These are phyloP conservation scores for Arthrobotrys entomopaga DNA, from an alignment of 2,329 filamentous ascomycete genomes.

Conservation along the genomic window DNA sequence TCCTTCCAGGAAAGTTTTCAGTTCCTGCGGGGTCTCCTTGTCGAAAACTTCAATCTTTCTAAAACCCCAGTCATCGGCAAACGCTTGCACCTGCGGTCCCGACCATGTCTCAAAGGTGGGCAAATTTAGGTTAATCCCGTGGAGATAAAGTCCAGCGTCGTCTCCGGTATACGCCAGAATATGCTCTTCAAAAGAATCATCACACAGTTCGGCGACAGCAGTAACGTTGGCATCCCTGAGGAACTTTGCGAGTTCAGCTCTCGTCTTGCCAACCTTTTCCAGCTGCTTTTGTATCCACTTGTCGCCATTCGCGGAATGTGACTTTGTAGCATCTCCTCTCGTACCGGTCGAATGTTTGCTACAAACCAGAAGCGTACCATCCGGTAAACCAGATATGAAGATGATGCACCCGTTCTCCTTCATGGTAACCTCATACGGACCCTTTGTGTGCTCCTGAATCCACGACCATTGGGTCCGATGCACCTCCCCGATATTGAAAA, in stretches of 20 bases:
- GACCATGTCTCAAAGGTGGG: slow-evolving; percentile 90
- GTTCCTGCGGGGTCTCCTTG: slow-evolving; percentile 77
- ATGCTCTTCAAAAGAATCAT: slow-evolving; percentile 96
- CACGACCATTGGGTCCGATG: slow-evolving; percentile 82
- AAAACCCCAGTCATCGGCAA: slow-evolving; percentile 93
- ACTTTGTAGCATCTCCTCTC: slow-evolving; percentile 75
- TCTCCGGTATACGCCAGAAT: slow-evolving; percentile 87
- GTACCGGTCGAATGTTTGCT: slow-evolving; percentile 96
- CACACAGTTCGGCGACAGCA: slow-evolving; percentile 93
- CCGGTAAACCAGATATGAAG: slow-evolving; percentile 90
- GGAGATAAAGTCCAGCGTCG: slow-evolving; percentile 88
- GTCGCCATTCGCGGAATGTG: slow-evolving; percentile 87
- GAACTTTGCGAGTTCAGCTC: slow-evolving; percentile 78
- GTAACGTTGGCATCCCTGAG: slow-evolving; percentile 86
- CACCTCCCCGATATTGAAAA: slow-evolving; percentile 93
- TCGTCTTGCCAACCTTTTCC: slow-evolving; percentile 77
- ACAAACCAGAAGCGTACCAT: slow-evolving; percentile 91
- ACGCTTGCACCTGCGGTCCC: slow-evolving; percentile 82
- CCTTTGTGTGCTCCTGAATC: slow-evolving; percentile 78
- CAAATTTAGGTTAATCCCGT: slow-evolving; percentile 96
- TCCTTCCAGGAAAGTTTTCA: slow-evolving; percentile 82
- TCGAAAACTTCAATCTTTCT: slow-evolving; percentile 83
- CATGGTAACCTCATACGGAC: slow-evolving; percentile 92
- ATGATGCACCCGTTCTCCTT: slow-evolving; percentile 99
- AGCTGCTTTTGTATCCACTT: slow-evolving; percentile 83